Base-by-base conservation (phyloP, 179 eudicot genomes). In the Silene coronaria region DNA sequence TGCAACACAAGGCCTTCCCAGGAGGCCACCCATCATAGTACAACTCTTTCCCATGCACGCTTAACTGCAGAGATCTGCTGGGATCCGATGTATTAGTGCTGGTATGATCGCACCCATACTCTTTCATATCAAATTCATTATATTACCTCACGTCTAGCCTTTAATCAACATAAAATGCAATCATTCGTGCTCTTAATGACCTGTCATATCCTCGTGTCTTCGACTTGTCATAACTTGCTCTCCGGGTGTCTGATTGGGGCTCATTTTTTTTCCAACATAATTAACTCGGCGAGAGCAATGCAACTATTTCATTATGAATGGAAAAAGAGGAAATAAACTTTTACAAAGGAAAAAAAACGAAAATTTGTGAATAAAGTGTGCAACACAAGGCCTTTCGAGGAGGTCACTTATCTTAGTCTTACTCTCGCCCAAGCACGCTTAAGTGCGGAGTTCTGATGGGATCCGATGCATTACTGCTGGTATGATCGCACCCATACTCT, bases 381-480 rank as follows among this genome's bases (percentile, higher is more conserved):
- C 80, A 82, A 77, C 85, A 82, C 81, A 80, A 79, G 85, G 83
- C 80, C 87, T 84, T 84, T 81, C 79, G 77, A 79, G 32, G 81
- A 82, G 83, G 75, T 82, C 86, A 76, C 84, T 84, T 79, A 83
- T 83, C 84, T 76, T 80, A 83, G 82, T 80, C 76, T 81, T 75
- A 76, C 84, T 80, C 84, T 80, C 80, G 84, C 82, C 80, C 84
- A 82, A 80, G 81, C 88, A 85, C 79, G 85, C 78, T 78, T 82
- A 57, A 75, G 81, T 71, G 53, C 78, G 65, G 70, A 79, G 81
- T 79, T 79, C 78, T 67, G 75, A 74, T 74, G 74, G 82, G 66
- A 79, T 74, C 78, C 75, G 71, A 46, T 74, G 82, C 82, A 73
- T 79, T 74, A 79, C 72, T 75, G 78, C 78, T 75, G 53, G 72